A percentile compares a stretch with the other conserved stretches of the same genome.
Evolutionary conservation across 176 grass and related monocot species (phyloP).

Genomic region (Carex cristatella): DNA sequence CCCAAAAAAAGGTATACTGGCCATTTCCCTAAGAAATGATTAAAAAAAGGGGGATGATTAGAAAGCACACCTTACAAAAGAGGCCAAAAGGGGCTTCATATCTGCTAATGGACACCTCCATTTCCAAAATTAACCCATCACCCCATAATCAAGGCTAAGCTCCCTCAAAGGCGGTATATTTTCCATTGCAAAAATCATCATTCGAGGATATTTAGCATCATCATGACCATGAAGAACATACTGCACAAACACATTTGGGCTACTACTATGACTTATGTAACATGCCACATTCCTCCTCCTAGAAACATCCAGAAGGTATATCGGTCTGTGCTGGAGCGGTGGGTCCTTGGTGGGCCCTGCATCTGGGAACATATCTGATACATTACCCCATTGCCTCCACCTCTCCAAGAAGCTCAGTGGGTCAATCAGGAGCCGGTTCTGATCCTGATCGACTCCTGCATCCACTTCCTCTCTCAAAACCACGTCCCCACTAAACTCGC

Average conservation of each 20-base stretch:
- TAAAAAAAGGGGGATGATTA: background rate
- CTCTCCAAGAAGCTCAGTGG: slow-evolving; percentile 53
- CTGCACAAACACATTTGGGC: slow-evolving; percentile 70
- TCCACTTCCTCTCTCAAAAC: background rate
- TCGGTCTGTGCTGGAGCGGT: slow-evolving; percentile 5
- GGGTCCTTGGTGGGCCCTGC: slow-evolving; percentile 6
- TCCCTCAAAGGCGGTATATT: slow-evolving; percentile 84
- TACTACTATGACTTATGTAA: slow-evolving; percentile 68
- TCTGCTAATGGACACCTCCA: background rate
- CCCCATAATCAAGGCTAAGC: slow-evolving; percentile 81
- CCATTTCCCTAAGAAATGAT: background rate
- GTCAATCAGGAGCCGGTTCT: slow-evolving; percentile 25
- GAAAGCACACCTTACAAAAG: background rate
- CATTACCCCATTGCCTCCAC: slow-evolving; percentile 85
- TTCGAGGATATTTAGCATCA: slow-evolving; percentile 45
- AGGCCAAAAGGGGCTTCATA: background rate
- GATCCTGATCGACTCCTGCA: background rate
- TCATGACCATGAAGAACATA: slow-evolving; percentile 49
- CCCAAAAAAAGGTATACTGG: background rate
- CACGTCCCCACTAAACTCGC: slow-evolving; percentile 62
- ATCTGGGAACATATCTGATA: slow-evolving; percentile 30
- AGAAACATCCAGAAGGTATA: slow-evolving; percentile 60
- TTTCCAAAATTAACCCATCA: slow-evolving; percentile 2
- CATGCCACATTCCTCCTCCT: slow-evolving; percentile 53
- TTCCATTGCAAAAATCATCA: slow-evolving; percentile 89